Percentiles rank a stretch among this genome's conserved stretches.
These are phyloP conservation scores for Limonium bicolor DNA, from an alignment of 148 eudicot genomes.

Conservation along the genomic window DNA sequence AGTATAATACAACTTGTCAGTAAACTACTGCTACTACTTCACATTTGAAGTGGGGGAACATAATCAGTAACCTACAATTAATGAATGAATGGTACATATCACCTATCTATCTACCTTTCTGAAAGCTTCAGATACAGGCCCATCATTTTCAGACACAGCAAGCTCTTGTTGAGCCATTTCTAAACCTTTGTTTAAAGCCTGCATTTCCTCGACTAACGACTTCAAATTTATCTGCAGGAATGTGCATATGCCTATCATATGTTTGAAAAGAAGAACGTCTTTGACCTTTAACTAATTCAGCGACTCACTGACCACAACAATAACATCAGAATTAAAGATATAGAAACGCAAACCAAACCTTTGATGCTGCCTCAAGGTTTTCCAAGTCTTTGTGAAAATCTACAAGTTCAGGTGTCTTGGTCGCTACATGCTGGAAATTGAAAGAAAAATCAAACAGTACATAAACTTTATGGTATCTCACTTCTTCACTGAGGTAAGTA, in stretches of 20 bases:
- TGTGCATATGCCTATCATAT: too few species aligned
- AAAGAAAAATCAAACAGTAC: background rate
- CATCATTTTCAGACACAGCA: slow-evolving; percentile 76
- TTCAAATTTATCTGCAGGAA: slow-evolving; percentile 83
- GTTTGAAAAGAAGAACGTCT: too few species aligned
- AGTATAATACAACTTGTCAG: too few species aligned
- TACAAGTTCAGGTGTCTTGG: slow-evolving; percentile 54
- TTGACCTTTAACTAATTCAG: too few species aligned
- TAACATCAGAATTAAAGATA: background rate
- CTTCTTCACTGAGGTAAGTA: too few species aligned
- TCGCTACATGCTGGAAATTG: slow-evolving; percentile 40
- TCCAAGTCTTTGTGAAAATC: slow-evolving; percentile 63
- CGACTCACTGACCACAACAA: too few species aligned
- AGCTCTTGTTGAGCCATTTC: slow-evolving; percentile 85
- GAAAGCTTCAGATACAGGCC: slow-evolving; percentile 78
- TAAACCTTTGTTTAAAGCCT: slow-evolving; percentile 76
- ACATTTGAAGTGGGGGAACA: too few species aligned
- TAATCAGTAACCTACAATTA: too few species aligned
- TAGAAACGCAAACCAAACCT: slow-evolving; percentile 27
- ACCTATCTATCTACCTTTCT: slow-evolving; percentile 59
- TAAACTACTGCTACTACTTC: too few species aligned
- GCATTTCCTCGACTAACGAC: slow-evolving; percentile 97
- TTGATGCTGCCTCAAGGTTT: slow-evolving; percentile 77
- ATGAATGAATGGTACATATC: too few species aligned
- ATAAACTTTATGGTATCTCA: background rate